These are phyloP conservation scores for Chrysanthemum seticuspe DNA, from an alignment of 129 eudicot genomes.

Conservation along the genomic window DNA sequence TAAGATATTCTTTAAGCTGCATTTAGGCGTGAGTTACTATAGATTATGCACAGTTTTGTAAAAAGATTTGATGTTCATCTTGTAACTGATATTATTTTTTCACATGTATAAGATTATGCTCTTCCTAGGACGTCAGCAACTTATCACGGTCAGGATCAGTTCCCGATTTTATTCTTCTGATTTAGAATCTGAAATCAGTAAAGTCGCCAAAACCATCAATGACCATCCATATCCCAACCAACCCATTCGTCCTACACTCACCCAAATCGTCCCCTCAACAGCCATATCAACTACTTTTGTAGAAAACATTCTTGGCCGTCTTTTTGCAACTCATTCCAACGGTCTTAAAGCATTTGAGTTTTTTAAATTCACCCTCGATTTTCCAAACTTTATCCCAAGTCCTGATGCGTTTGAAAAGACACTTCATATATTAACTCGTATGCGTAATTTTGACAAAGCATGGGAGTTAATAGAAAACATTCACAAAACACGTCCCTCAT, in stretches of 20 bases:
- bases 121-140: slow-evolving; percentile 24
- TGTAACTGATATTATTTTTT: background rate
- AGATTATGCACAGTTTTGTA: too few relatives aligned
- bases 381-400: slow-evolving; percentile 45
- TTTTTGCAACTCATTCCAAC: slow-evolving; percentile 68
- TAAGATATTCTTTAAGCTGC: too few relatives aligned
- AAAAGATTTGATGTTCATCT: too few relatives aligned
- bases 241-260: slow-evolving; percentile 50
- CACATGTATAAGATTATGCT: slow-evolving; percentile 24
- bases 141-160: slow-evolving; percentile 15
- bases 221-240: slow-evolving; percentile 72
- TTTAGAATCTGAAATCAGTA: slow-evolving; percentile 39
- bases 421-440: slow-evolving; percentile 74
- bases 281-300: slow-evolving; percentile 48
- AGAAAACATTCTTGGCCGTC: slow-evolving; percentile 71
- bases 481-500: slow-evolving; percentile 46
- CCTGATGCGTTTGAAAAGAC: slow-evolving; percentile 79
- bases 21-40: too few relatives aligned
- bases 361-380: slow-evolving; percentile 56
- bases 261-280: slow-evolving; percentile 39
- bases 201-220: slow-evolving; percentile 53
- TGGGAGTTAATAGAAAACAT: slow-evolving; percentile 73
- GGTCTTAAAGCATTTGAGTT: slow-evolving; percentile 84
- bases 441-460: slow-evolving; percentile 75
- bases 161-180: slow-evolving; percentile 33